Conservation (phyloP, 2,329 filamentous ascomycete species). For the Achaetomium macrosporum region DNA sequence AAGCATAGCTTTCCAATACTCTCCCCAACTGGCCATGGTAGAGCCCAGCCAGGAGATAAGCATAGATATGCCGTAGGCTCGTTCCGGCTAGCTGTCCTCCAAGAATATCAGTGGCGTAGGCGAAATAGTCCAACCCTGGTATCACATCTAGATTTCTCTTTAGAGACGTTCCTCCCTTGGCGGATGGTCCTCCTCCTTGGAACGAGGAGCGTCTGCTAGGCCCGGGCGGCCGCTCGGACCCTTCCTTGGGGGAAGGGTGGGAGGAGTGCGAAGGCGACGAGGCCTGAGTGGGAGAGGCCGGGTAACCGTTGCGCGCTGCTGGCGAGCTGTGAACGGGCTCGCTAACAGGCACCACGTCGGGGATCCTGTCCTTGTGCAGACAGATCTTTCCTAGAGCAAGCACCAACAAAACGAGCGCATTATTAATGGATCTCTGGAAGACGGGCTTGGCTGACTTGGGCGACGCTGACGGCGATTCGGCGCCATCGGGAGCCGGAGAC, state of each 20-base stretch:
- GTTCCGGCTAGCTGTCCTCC: conserved; percentile 74
- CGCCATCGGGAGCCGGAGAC: conserved; percentile 38
- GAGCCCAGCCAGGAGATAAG: conserved; percentile 74
- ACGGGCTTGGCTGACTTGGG: conserved; percentile 47
- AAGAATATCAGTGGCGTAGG: conserved; percentile 78
- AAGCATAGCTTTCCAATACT: conserved; percentile 74
- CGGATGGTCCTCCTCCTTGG: conserved; percentile 33
- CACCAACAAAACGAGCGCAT: conserved; percentile 74
- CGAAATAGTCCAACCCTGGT: conserved; percentile 85
- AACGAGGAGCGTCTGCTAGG: conserved; percentile 49
- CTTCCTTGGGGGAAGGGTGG: conserved; percentile 47
- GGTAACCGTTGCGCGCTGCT: conserved; percentile 44
- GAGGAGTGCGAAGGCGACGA: conserved; percentile 45
- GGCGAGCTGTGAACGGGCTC: conserved; percentile 36
- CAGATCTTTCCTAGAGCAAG: conserved; percentile 85
- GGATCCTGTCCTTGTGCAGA: conserved; percentile 44
- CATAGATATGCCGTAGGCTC: conserved; percentile 78
- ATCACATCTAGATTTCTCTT: conserved; percentile 72
- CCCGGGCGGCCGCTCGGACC: conserved; percentile 34
- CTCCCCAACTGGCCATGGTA: conserved; percentile 86
- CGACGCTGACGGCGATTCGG: conserved; percentile 23
- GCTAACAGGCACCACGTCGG: conserved; percentile 52
- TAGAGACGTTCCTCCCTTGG: conserved; percentile 18
- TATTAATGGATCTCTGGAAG: conserved; percentile 59
- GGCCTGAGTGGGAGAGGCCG: conserved; percentile 48